phyloP scores from a whole-genome alignment of 495 filamentous ascomycete genomes.

The Penicillium salamii region DNA sequence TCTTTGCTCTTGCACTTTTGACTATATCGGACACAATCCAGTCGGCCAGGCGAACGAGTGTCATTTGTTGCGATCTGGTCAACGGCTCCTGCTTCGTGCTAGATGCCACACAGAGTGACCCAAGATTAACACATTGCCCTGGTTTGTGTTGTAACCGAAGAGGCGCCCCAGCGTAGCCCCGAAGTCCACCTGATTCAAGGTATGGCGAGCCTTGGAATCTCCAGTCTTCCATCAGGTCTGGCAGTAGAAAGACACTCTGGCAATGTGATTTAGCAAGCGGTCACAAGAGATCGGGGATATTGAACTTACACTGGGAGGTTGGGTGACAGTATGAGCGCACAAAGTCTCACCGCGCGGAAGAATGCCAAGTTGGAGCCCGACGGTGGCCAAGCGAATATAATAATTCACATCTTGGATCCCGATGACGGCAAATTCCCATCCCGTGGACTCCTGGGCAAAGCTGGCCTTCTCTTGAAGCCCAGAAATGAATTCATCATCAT shows the following conservation, averaged over 20 bases:
- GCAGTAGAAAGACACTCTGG: conserved; percentile 14
- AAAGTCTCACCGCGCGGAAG: conserved; percentile 16
- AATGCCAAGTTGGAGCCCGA: conserved; percentile 13
- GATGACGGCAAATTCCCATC: conserved; percentile 16
- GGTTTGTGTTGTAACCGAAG: conserved; percentile 13
- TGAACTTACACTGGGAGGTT: conserved; percentile 17
- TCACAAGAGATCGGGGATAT: neutral
- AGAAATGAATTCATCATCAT: conserved; percentile 10
- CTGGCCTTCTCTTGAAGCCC: conserved; percentile 14
- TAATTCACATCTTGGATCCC: conserved; percentile 14
- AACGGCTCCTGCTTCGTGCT: conserved; percentile 10
- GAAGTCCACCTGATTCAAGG: conserved; percentile 9
- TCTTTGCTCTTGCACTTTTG: conserved; percentile 9
- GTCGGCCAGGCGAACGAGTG: conserved; percentile 14
- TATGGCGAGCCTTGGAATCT: conserved; percentile 14
- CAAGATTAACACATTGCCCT: conserved; percentile 12
- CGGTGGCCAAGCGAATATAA: conserved; percentile 15
- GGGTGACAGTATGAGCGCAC: conserved; percentile 16
- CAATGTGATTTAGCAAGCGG: neutral
- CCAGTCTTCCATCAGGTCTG: conserved; percentile 17
- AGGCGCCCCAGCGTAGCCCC: conserved; percentile 15
- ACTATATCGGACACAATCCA: conserved; percentile 19
- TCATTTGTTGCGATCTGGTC: conserved; percentile 11
- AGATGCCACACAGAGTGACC: conserved; percentile 17
- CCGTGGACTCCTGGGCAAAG: conserved; percentile 13